Evolutionary conservation across 2,329 filamentous ascomycete genomes (phyloP).

Genomic region (Xylariaceae sp.): DNA sequence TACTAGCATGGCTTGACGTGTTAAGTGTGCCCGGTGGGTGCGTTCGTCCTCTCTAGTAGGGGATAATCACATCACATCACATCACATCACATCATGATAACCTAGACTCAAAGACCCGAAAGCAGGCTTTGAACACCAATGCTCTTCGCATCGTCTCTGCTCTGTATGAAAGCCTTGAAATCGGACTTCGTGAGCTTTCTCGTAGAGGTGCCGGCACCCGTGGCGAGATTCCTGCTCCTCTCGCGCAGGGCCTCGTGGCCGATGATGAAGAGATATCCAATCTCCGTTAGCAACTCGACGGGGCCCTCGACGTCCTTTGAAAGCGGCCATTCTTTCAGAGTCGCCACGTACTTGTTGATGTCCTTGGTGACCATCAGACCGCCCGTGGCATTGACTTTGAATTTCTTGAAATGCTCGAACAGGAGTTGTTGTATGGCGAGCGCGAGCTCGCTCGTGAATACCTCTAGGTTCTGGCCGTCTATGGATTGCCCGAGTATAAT

Average conservation of each 20-base stretch:
- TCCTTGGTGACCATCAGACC: constrained; percentile 95
- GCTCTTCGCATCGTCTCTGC: constrained; percentile 75
- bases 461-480: constrained; percentile 75
- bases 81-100: not conserved
- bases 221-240: constrained; percentile 56
- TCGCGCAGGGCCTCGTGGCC: constrained; percentile 72
- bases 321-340: constrained; percentile 76
- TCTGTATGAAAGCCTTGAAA: constrained; percentile 78
- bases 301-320: constrained; percentile 60
- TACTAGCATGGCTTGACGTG: too few species aligned
- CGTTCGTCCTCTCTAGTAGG: not conserved
- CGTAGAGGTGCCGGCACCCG: constrained; percentile 31
- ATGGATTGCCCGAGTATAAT: constrained; percentile 61
- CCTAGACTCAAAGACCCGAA: constrained; percentile 46
- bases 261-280: constrained; percentile 93
- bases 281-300: constrained; percentile 84
- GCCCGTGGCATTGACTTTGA: constrained; percentile 85
- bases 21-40: too few species aligned
- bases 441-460: constrained; percentile 79
- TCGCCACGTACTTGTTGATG: constrained; percentile 84
- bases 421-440: constrained; percentile 70
- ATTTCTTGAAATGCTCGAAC: constrained; percentile 91
- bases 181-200: constrained; percentile 60
- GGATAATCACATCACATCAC: constrained; percentile 9
- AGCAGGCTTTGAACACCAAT: constrained; percentile 79